These are phyloP conservation scores for Abrus precatorius DNA, from an alignment of 306 rosid genomes.

Conservation along the genomic window DNA sequence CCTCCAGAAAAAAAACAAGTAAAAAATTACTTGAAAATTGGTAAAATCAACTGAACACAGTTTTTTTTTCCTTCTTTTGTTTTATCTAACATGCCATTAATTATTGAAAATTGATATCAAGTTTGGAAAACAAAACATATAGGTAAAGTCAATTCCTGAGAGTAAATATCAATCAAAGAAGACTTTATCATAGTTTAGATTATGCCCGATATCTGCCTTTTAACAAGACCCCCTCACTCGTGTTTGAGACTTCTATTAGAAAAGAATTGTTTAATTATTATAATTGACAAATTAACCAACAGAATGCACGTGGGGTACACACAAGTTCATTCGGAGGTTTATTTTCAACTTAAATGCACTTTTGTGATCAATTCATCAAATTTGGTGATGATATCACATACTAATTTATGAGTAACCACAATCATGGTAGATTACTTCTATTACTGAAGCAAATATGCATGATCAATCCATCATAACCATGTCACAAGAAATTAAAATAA, in stretches of 20 bases:
- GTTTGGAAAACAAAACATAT: not conserved
- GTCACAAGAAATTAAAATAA: slow-evolving; percentile 15
- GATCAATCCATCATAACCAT: not conserved
- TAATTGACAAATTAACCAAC: not conserved
- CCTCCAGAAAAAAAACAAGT: not conserved
- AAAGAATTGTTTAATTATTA: not conserved
- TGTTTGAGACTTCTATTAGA: not conserved
- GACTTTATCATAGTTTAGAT: not conserved
- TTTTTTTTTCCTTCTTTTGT: not conserved
- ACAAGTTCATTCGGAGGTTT: not conserved
- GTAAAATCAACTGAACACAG: not conserved
- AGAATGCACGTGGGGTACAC: slow-evolving; percentile 16
- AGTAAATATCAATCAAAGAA: not conserved
- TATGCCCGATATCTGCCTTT: not conserved
- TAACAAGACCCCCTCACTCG: not conserved
- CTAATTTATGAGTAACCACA: slow-evolving; percentile 18
- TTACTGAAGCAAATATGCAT: slow-evolving; percentile 17
- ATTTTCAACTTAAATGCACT: slow-evolving; percentile 27
- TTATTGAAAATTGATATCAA: not conserved
- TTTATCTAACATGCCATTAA: not conserved
- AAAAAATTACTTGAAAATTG: not conserved
- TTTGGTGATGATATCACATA: not conserved
- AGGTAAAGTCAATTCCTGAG: not conserved
- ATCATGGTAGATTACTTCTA: slow-evolving; percentile 25
- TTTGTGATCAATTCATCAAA: slow-evolving; percentile 13